These are phyloP conservation scores for Scytalidium sp. DNA, from an alignment of 2,329 filamentous ascomycete genomes.

Conservation along the genomic window DNA sequence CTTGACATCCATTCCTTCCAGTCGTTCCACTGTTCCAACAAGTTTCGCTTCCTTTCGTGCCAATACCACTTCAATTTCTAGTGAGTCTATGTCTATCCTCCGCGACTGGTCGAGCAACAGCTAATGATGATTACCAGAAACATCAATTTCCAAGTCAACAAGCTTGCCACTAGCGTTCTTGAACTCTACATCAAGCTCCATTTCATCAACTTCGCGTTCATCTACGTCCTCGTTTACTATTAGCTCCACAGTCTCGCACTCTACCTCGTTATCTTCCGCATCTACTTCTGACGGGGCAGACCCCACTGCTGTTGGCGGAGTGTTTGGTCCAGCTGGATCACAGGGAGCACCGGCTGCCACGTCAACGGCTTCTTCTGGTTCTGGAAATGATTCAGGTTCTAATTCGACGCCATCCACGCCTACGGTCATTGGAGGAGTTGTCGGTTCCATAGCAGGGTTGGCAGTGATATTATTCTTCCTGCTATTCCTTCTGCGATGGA, in stretches of 20 bases:
- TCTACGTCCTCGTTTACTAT: background rate
- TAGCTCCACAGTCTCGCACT: constrained; percentile 1
- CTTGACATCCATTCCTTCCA: constrained; percentile 22
- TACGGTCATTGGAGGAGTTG: constrained; percentile 27
- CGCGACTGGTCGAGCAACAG: background rate
- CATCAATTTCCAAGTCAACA: constrained; percentile 24
- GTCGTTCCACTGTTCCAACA: constrained; percentile 18
- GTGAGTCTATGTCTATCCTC: constrained; percentile 20
- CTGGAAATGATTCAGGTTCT: constrained; percentile 9
- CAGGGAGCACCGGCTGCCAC: constrained; percentile 10
- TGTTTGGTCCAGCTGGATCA: constrained; percentile 9
- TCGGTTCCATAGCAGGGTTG: constrained; percentile 56
- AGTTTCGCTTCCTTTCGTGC: constrained; percentile 23
- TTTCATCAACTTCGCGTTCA: constrained; percentile 1
- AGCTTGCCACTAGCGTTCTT: constrained; percentile 9
- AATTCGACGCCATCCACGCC: constrained; percentile 18
- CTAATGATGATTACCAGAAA: constrained; percentile 11
- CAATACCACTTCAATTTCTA: constrained; percentile 26
- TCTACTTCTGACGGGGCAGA: background rate
- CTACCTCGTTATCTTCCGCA: constrained; percentile 1
- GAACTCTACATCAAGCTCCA: constrained; percentile 5
- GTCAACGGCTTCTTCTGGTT: constrained; percentile 14
- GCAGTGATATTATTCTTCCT: constrained; percentile 54
- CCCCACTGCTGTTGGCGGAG: constrained; percentile 5
- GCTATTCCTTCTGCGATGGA: constrained; percentile 52